Evolutionary conservation across 768 basidiomycete species (phyloP), one percentile per base, ranked within the genome.

Genomic region (Psilocybe sp.): DNA sequence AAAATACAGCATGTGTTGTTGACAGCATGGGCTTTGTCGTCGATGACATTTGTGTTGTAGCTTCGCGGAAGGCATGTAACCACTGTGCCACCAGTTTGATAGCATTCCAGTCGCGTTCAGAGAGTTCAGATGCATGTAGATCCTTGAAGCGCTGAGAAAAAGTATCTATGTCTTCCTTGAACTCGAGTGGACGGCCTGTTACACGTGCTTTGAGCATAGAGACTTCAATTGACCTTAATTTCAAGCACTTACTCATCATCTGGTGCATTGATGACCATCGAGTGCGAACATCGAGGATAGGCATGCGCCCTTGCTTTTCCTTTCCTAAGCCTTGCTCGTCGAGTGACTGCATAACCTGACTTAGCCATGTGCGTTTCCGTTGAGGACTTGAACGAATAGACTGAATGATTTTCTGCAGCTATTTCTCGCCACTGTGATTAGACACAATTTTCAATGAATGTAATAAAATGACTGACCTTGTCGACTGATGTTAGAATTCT

Each of bases 21-120:
- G 67, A 72, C 0, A 71, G 53, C 60, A 66, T 71, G 0, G 69
- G 58, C 1, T 47, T 13, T 44, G 64, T 66, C 0, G 68, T 72
- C 8, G 54, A 18, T 0, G 69, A 72, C 70, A 72, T 72, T 18
- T 67, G 46, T 1, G 55, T 62, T 1, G 70, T 71, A 5, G 69
- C 70, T n/a, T 32, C 39, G 1, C 62, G 61, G 34, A 67, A 70
- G 1, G 43, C 33, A 18, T 58, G 23, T 0, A 71, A 53, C 69
- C 66, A 70, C 3, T 43, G 10, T 1, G 53, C 37, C 4, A 67
- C 60, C 12, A 52, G 33, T 5, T 40, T 37, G 16, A 69, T 51
- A 1, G 61, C 40, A 0, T 45, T 23, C 67, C 65, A 71, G 13
- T 71, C 66, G 10, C 53, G 36, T 8, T 44, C 18, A 0, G 36